Evolutionary conservation across 1,284 basidiomycete genomes (phyloP).

Genomic region (Pholiota adiposa): DNA sequence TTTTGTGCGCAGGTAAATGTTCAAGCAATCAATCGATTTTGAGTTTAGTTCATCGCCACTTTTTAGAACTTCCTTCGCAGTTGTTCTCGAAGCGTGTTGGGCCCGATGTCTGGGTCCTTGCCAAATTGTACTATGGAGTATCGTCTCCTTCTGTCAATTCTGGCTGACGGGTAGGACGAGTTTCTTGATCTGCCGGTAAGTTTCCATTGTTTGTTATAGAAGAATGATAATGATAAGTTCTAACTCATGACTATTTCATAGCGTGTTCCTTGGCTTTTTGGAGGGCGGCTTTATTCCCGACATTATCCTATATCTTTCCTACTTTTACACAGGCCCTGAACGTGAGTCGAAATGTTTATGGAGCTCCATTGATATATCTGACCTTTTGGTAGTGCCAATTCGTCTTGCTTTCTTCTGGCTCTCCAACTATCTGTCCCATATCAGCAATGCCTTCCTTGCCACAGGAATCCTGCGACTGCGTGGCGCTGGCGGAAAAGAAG

Average conservation of each 20-base stretch:
- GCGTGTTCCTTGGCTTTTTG: constrained; percentile 43
- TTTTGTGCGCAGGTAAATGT: constrained; percentile 51
- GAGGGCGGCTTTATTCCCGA: constrained; percentile 64
- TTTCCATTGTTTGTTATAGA: no score
- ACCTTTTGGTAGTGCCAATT: constrained; percentile 51
- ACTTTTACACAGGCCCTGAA: constrained; percentile 69
- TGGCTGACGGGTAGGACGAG: constrained; percentile 52
- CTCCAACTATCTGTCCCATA: constrained; percentile 57
- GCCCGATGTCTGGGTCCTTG: constrained; percentile 76
- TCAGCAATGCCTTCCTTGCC: constrained; percentile 66
- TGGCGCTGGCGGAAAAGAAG: constrained; percentile 54
- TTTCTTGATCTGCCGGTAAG: constrained; percentile 33
- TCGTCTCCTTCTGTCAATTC: constrained; percentile 64
- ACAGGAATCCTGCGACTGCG: constrained; percentile 65
- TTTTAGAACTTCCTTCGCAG: constrained; percentile 66
- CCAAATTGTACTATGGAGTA: constrained; percentile 62
- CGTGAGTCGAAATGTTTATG: constrained; percentile 30
- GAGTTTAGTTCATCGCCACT: neutral
- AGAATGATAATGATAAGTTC: no score
- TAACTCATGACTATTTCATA: neutral
- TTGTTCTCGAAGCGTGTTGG: constrained; percentile 72
- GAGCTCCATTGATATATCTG: neutral
- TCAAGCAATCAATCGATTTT: neutral
- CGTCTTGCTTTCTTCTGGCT: constrained; percentile 76
- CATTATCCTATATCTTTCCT: constrained; percentile 67